Base-by-base conservation (phyloP, 2,329 filamentous ascomycete species). In the Coniochaeta prunicola region DNA sequence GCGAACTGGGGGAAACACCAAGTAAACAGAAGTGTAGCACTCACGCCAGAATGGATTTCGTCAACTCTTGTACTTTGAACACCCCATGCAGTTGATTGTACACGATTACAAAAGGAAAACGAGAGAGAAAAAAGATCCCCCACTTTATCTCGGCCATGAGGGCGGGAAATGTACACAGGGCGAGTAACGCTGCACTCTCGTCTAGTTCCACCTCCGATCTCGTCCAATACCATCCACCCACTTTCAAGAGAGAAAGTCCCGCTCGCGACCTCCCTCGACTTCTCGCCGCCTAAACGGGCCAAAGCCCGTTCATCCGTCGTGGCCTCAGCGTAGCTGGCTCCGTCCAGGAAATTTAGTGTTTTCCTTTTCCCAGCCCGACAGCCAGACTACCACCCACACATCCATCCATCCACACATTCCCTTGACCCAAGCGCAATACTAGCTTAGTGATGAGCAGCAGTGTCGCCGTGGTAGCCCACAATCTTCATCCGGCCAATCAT, bases 401-500 rank as follows among this genome's bases (percentile, higher is more conserved):
- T 40, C 36, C 17, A 38, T 56, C 38, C 36, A 45, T 31, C 21
- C 34, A 10, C 40, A 48, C 36, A 17, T 40, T 40, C 9, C 17
- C 36, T 40, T 13, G 31, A 34, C 31, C 38, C 24, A 50, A 50
- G 13, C 8, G 13, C 9, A 31, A 26, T 7, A 17, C 30, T 13
- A 19, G 57, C 67, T 78, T 80, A 85, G 76, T 85, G 84, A 74
- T 87, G 82, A 64, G 80, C 78, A 64, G 79, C 77, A 67, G 73
- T 71, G 73, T 90, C 85, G 71, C 90, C 89, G 76, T 83, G 84
- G 83, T 99, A 99, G 64, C 94, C 94, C 68, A 99, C 82, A 67
- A 99, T 76, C 89, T 99, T 97, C 80, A 94, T 86, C 71, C 92
- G 85, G 69, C 94, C 94, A 69, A 99, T 87, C 76, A 99, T 97